These are phyloP conservation scores for Leccinum subrobustum DNA, from an alignment of 1,284 basidiomycete species.

Conservation along the genomic window DNA sequence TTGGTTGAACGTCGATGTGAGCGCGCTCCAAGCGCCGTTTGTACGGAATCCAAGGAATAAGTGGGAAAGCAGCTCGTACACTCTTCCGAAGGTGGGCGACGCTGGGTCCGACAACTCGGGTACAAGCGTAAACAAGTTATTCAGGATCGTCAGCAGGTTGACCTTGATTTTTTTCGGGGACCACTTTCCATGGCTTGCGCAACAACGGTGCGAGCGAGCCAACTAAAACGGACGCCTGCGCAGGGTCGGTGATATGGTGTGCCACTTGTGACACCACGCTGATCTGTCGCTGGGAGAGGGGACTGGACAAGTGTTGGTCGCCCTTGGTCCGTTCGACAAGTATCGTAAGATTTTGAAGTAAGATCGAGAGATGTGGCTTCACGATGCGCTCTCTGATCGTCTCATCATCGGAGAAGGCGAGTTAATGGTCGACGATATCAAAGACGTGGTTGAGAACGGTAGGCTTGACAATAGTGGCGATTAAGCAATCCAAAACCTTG, in stretches of 20 bases:
- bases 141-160: slow-evolving; percentile 79
- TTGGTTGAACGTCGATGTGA: slow-evolving; percentile 64
- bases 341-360: slow-evolving; percentile 74
- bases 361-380: slow-evolving; percentile 71
- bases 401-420: slow-evolving; percentile 53
- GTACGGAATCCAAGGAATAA: slow-evolving; percentile 78
- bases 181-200: slow-evolving; percentile 70
- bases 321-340: slow-evolving; percentile 68
- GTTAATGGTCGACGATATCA: slow-evolving; percentile 80
- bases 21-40: slow-evolving; percentile 64
- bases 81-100: slow-evolving; percentile 52
- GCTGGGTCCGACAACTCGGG: slow-evolving; percentile 57
- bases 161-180: slow-evolving; percentile 86
- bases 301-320: slow-evolving; percentile 59
- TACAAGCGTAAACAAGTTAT: slow-evolving; percentile 72
- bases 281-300: slow-evolving; percentile 83
- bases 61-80: slow-evolving; percentile 68
- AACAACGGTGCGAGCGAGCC: slow-evolving; percentile 80
- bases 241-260: slow-evolving; percentile 66
- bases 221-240: slow-evolving; percentile 77
- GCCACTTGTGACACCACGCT: slow-evolving; percentile 79
- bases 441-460: slow-evolving; percentile 80
- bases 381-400: slow-evolving; percentile 57
- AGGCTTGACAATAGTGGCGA: slow-evolving; percentile 85
- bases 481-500: slow-evolving; percentile 80